Evolutionary conservation across 306 rosid genomes (phyloP).

Genomic region (Hippophae tibetana): DNA sequence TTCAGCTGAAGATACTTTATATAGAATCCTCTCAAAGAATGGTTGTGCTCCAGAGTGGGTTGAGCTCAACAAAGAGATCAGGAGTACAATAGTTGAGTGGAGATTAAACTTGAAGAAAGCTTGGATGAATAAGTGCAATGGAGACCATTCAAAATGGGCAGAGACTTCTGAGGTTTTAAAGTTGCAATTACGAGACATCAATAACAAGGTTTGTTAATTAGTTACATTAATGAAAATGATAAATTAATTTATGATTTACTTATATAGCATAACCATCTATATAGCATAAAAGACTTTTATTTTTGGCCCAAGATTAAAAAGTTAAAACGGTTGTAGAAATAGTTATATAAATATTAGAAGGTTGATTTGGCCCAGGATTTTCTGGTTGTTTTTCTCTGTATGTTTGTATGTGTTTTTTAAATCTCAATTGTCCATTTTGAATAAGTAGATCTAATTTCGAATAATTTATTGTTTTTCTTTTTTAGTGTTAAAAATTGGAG

Average conservation of each 20-base stretch:
- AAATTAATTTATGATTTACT: neutral
- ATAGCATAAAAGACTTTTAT: too few species aligned
- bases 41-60: constrained; percentile 89
- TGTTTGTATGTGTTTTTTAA: too few species aligned
- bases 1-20: constrained; percentile 82
- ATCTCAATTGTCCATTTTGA: too few species aligned
- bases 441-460: too few species aligned
- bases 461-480: too few species aligned
- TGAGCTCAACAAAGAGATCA: constrained; percentile 86
- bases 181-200: constrained; percentile 46
- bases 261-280: neutral
- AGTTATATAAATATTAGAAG: too few species aligned
- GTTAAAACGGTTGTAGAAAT: too few species aligned
- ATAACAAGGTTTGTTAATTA: constrained; percentile 37
- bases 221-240: neutral
- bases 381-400: too few species aligned
- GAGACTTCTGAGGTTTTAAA: constrained; percentile 47
- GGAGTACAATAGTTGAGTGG: constrained; percentile 49
- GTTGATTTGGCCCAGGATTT: too few species aligned
- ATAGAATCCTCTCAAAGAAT: constrained; percentile 63
- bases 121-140: constrained; percentile 42
- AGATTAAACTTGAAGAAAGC: constrained; percentile 48
- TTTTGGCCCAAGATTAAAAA: too few species aligned
- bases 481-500: too few species aligned
- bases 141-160: constrained; percentile 42